Percentiles rank a stretch among this genome's conserved stretches.
These are phyloP conservation scores for Oenanthe sinensis DNA, from an alignment of 129 eudicot species.

Conservation along the genomic window DNA sequence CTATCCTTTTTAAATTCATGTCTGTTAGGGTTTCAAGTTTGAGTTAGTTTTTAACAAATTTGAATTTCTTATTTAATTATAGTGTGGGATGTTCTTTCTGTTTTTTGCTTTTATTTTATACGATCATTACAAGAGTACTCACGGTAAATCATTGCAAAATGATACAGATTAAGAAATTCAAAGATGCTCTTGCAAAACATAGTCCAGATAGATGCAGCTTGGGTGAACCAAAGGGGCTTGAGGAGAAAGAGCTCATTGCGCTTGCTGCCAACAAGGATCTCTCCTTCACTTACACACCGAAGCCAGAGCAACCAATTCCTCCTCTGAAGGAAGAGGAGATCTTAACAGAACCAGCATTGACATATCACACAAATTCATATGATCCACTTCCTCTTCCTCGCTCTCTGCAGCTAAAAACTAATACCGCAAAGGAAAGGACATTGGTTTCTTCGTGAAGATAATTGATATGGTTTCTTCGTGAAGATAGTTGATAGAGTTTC, in stretches of 20 bases:
- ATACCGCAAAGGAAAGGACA: conserved; percentile 24
- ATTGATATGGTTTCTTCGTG: not conserved
- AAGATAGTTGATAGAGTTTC: not conserved
- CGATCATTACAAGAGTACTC: not conserved
- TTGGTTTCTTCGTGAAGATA: conserved; percentile 40
- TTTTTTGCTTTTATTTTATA: not conserved
- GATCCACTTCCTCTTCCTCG: conserved; percentile 33
- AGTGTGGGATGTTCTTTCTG: not conserved
- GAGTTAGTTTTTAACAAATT: too few species aligned
- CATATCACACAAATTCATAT: not conserved
- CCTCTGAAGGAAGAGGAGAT: conserved; percentile 16
- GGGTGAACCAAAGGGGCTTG: conserved; percentile 65
- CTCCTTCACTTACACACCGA: conserved; percentile 42
- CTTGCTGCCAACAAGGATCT: conserved; percentile 64
- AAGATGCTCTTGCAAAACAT: conserved; percentile 62
- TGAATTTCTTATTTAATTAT: too few species aligned
- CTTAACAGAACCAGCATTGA: not conserved
- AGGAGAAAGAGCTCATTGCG: conserved; percentile 62
- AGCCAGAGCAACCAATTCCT: conserved; percentile 25
- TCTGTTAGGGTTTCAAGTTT: too few species aligned
- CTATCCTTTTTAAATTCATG: too few species aligned
- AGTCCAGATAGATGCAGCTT: conserved; percentile 51
- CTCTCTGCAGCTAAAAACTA: conserved; percentile 18
- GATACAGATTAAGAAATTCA: conserved; percentile 67
- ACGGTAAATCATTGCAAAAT: not conserved